phyloP scores from a whole-genome alignment of 345 rosid species.

The Eucalyptus erythrocorys region DNA sequence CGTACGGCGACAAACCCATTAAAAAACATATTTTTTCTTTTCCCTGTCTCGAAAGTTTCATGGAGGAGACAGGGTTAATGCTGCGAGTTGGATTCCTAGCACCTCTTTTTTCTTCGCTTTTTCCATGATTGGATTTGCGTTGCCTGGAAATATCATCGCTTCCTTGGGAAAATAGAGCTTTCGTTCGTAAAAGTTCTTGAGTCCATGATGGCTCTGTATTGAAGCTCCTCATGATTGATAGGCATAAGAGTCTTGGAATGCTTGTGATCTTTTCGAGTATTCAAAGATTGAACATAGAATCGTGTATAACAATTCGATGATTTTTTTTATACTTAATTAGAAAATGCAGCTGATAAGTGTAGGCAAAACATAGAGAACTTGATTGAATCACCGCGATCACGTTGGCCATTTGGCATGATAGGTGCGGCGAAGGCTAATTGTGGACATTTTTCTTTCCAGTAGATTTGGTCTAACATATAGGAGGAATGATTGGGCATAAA shows the following conservation, averaged over 20 bases:
- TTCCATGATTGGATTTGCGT: not conserved
- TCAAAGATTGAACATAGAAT: not conserved
- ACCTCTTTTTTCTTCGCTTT: not conserved
- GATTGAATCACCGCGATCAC: fast-evolving
- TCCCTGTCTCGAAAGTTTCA: not conserved
- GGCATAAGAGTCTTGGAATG: not conserved
- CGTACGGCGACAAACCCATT: not conserved
- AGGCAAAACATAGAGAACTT: not conserved
- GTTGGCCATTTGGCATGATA: not conserved
- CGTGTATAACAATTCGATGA: not conserved
- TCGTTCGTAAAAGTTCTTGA: not conserved
- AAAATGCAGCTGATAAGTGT: not conserved
- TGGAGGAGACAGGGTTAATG: not conserved
- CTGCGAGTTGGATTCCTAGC: not conserved
- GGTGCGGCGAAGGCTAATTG: not conserved
- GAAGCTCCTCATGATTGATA: not conserved
- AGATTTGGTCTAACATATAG: not conserved
- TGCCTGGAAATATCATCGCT: not conserved
- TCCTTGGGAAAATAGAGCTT: not conserved
- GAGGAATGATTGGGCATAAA: not conserved
- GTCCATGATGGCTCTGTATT: not conserved
- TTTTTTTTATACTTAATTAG: not conserved
- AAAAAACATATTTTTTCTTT: not conserved
- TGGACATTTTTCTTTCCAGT: not conserved
- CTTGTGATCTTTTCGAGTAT: not conserved